phyloP scores from a whole-genome alignment of 1,284 basidiomycete species.

The Termitomyces sp. region DNA sequence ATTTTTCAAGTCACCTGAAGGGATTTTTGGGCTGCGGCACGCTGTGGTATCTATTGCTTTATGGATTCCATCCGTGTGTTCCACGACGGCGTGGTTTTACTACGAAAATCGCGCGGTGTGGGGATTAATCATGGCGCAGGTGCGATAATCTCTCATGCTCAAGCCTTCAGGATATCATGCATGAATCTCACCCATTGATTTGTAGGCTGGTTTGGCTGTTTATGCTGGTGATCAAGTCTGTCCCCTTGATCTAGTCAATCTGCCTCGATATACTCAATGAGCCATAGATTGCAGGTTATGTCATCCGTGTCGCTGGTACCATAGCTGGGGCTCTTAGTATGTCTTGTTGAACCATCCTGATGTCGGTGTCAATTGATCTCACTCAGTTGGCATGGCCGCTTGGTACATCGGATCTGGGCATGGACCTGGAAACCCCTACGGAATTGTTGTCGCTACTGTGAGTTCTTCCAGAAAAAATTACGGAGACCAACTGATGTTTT shows the following conservation, averaged over 20 bases:
- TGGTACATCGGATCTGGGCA: conserved; percentile 37
- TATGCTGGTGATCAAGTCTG: conserved; percentile 38
- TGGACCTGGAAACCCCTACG: conserved; percentile 34
- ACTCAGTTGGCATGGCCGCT: conserved; percentile 29
- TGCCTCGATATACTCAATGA: not conserved
- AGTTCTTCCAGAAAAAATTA: conserved; percentile 8
- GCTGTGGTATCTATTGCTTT: conserved; percentile 35
- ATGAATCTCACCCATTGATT: not conserved
- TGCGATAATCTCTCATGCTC: conserved; percentile 6
- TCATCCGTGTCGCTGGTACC: conserved; percentile 29
- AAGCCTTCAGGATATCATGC: not conserved
- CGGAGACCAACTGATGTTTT: not conserved
- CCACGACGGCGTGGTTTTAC: conserved; percentile 34
- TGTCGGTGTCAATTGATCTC: not conserved
- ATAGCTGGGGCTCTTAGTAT: conserved; percentile 30
- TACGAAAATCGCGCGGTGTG: conserved; percentile 38
- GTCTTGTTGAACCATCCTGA: conserved; percentile 3
- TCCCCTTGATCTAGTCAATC: not conserved
- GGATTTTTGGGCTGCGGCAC: conserved; percentile 33
- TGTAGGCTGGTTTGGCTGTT: conserved; percentile 28
- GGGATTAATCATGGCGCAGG: conserved; percentile 40
- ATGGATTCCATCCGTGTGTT: conserved; percentile 36
- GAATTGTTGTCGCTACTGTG: conserved; percentile 33
- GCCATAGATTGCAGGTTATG: conserved; percentile 27
- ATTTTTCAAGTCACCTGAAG: conserved; percentile 31